Base-by-base conservation (phyloP, 2,329 filamentous ascomycete species). In the Beauveria rudraprayagi region DNA sequence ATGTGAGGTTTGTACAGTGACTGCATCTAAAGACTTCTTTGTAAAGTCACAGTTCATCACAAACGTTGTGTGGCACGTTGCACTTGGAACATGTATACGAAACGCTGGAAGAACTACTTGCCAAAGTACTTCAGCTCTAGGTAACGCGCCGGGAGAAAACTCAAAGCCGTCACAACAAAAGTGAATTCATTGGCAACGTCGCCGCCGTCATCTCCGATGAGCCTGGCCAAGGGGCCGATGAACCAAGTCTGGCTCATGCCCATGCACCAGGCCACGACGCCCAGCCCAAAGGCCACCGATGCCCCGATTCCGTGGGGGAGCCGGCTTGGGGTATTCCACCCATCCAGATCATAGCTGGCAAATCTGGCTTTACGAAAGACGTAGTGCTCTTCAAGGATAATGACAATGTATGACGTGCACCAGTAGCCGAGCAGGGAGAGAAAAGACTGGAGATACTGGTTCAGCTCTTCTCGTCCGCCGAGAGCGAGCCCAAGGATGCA, bases 201-300 rank as follows among this genome's bases (percentile, higher is more conserved):
- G 60, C 86, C 84, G 2, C 83, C 83, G 65, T 83, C 79, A 58
- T 84, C 82, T 0, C 83, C 83, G 11, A 83, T 83, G 16, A 63
- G 73, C 67, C 74, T 70, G 1, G 81, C 82, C 65, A 85, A 80
- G 1, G 82, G 81, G 0, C 81, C 82, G 2, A 76, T 77, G 63
- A 78, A 84, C 81, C 82, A 85, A 2, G 76, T 77, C 68, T 83
- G 79, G 3, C 73, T 75, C 78, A 85, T 84, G 2, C 79, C 78
- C 1, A 83, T 81, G 4, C 83, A 72, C 19, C 83, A 76, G 11
- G 79, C 65, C 6, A 70, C 75, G 58, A 79, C 71, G 24, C 77
- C 76, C 24, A 77, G 63, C 0, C 75, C 41, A 26, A 75, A 80
- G 0, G 78, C 77, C 9, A 71, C 68, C 9, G 78, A 61, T 1